These are phyloP conservation scores for Iodosphaeria phyllophila DNA, from an alignment of 2,329 filamentous ascomycete genomes.

Conservation along the genomic window DNA sequence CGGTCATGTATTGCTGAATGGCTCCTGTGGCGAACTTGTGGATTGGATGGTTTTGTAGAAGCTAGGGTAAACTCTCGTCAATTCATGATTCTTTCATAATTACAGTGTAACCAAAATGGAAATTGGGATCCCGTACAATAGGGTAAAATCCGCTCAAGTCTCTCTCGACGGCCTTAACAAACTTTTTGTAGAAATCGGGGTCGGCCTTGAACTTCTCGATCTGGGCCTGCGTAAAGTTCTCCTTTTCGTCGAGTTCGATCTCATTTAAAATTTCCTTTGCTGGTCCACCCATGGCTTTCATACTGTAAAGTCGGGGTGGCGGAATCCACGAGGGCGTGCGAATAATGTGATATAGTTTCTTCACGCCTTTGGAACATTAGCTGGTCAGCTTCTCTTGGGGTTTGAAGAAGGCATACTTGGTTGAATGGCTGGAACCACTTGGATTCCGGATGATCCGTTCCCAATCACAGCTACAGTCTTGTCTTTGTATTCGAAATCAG, in stretches of 20 bases:
- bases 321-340: slow-evolving; percentile 24
- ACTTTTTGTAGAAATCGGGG: slow-evolving; percentile 23
- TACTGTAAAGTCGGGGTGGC: slow-evolving; percentile 16
- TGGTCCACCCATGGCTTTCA: slow-evolving; percentile 18
- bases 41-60: slow-evolving; percentile 20
- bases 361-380: slow-evolving; percentile 12
- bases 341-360: slow-evolving; percentile 21
- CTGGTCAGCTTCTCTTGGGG: not conserved
- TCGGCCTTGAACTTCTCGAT: slow-evolving; percentile 27
- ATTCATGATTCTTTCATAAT: too few relatives aligned
- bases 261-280: slow-evolving; percentile 17
- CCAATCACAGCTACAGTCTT: slow-evolving; percentile 37
- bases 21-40: slow-evolving; percentile 22
- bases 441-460: slow-evolving; percentile 34
- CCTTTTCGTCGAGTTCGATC: slow-evolving; percentile 21
- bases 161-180: slow-evolving; percentile 25
- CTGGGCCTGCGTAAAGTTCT: slow-evolving; percentile 22
- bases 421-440: slow-evolving; percentile 31
- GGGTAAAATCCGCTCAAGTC: slow-evolving; percentile 24
- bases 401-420: slow-evolving; percentile 18
- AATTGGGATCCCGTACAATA: slow-evolving; percentile 13
- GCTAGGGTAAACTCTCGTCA: slow-evolving; percentile 7
- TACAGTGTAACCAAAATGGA: too few relatives aligned
- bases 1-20: slow-evolving; percentile 26
- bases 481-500: slow-evolving; percentile 25